These are phyloP conservation scores for Leishmania gerbilli DNA, from an alignment of 208 protist genomes.

Conservation along the genomic window DNA sequence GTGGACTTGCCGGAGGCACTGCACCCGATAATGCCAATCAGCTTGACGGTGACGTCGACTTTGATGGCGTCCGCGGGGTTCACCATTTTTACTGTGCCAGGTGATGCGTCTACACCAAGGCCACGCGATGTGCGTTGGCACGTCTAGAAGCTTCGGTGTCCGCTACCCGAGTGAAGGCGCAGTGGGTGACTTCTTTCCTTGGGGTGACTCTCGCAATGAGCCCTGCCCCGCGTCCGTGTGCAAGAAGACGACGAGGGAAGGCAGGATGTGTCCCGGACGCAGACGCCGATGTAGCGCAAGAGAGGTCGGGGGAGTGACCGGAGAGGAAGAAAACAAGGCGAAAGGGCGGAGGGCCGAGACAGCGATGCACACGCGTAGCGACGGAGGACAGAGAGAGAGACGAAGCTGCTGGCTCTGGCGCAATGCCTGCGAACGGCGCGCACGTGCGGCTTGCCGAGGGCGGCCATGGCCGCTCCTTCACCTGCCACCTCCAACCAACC, in stretches of 20 bases:
- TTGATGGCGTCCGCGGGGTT: not conserved
- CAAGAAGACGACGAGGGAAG: not conserved
- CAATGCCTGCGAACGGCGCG: not conserved
- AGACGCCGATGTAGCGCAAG: not conserved
- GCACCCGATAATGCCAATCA: slow-evolving; percentile 55
- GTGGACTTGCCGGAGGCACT: slow-evolving; percentile 66
- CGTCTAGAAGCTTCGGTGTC: not conserved
- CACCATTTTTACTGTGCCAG: not conserved
- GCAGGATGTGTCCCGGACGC: not conserved
- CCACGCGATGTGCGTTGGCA: not conserved
- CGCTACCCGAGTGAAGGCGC: not conserved
- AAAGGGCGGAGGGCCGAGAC: not conserved
- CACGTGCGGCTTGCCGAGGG: not conserved
- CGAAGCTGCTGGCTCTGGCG: not conserved
- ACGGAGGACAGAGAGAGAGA: too few relatives aligned
- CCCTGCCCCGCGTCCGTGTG: not conserved
- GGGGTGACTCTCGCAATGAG: not conserved
- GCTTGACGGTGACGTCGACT: not conserved
- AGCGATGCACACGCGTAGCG: not conserved
- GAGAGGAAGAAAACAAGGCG: not conserved
- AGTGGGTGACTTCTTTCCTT: not conserved
- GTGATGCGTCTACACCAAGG: not conserved
- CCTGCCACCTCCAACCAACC: too few relatives aligned
- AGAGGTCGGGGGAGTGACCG: not conserved
- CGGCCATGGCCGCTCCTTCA: not conserved